Evolutionary conservation across 139 green algal genomes (phyloP).

Genomic region (Tetradesmus lagerheimii): DNA sequence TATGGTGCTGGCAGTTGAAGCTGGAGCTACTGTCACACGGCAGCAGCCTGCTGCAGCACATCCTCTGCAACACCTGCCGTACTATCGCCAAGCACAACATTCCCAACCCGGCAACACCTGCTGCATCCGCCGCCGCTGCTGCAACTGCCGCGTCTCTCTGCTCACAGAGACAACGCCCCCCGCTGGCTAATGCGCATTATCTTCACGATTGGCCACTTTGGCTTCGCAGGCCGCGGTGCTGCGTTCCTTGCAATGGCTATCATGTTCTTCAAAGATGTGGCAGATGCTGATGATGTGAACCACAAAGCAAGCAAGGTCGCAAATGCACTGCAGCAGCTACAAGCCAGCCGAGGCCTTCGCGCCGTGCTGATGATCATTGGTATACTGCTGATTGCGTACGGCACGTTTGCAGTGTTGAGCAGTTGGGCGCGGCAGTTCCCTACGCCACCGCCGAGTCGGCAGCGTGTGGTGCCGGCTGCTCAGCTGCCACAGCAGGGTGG

Average conservation of each 20-base stretch:
- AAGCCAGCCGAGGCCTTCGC: neutral
- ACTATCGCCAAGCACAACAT: neutral
- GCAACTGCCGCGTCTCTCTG: neutral
- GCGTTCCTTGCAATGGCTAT: constrained; percentile 34
- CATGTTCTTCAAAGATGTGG: constrained; percentile 29
- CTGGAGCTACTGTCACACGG: neutral
- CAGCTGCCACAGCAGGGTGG: neutral
- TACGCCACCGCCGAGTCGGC: neutral
- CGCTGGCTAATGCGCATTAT: neutral
- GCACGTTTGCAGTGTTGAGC: neutral
- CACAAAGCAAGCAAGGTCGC: constrained; percentile 27
- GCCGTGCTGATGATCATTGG: constrained; percentile 24
- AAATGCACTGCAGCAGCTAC: constrained; percentile 46
- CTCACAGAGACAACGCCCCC: neutral
- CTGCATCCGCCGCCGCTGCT: neutral
- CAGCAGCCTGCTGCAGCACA: no score
- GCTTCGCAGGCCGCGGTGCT: constrained; percentile 30
- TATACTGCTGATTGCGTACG: constrained; percentile 24
- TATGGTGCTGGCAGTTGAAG: neutral
- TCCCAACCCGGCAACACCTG: no score
- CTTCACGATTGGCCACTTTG: constrained; percentile 28
- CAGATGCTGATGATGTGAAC: neutral
- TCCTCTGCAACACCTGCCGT: neutral
- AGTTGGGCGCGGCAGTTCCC: constrained; percentile 5
- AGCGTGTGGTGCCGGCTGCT: neutral